Conservation (phyloP, 1,284 basidiomycete genomes). For the Ceratobasidium sp. region DNA sequence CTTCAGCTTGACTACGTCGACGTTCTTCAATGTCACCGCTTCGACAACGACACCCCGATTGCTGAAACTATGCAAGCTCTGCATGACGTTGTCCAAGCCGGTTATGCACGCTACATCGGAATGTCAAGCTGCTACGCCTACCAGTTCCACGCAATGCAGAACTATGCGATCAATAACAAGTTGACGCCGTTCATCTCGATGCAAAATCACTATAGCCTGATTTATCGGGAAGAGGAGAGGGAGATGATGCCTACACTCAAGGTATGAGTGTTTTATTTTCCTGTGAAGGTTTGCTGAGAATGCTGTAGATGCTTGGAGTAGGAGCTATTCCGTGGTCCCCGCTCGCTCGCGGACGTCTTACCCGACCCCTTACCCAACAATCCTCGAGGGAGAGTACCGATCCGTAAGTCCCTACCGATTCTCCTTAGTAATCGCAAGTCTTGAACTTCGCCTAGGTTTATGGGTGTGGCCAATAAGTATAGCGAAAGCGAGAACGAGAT, state of each 20-base stretch:
- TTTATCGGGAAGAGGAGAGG: constrained; percentile 55
- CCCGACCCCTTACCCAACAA: constrained; percentile 32
- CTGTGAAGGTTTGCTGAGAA: constrained; percentile 48
- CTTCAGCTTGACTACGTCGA: constrained; percentile 58
- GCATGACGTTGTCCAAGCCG: too few relatives aligned
- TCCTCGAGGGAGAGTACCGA: constrained; percentile 32
- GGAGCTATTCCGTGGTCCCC: constrained; percentile 48
- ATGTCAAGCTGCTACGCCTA: too few relatives aligned
- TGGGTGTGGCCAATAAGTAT: not conserved
- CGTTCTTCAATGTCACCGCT: constrained; percentile 59
- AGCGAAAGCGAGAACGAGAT: constrained; percentile 16
- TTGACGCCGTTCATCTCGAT: constrained; percentile 61
- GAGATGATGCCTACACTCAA: constrained; percentile 55
- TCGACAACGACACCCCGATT: constrained; percentile 60
- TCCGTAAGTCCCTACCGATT: constrained; percentile 6
- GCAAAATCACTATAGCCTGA: constrained; percentile 57
- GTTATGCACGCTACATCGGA: too few relatives aligned
- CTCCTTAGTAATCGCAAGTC: not conserved
- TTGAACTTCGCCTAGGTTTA: not conserved
- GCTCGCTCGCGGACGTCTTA: constrained; percentile 43
- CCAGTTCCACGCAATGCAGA: constrained; percentile 53
- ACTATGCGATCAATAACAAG: constrained; percentile 58
- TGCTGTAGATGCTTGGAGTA: constrained; percentile 43
- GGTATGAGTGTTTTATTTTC: constrained; percentile 12
- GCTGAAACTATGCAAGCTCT: too few relatives aligned